Evolutionary conservation across 2,329 filamentous ascomycete genomes (phyloP).

Genomic region (Calonectria honghensis): DNA sequence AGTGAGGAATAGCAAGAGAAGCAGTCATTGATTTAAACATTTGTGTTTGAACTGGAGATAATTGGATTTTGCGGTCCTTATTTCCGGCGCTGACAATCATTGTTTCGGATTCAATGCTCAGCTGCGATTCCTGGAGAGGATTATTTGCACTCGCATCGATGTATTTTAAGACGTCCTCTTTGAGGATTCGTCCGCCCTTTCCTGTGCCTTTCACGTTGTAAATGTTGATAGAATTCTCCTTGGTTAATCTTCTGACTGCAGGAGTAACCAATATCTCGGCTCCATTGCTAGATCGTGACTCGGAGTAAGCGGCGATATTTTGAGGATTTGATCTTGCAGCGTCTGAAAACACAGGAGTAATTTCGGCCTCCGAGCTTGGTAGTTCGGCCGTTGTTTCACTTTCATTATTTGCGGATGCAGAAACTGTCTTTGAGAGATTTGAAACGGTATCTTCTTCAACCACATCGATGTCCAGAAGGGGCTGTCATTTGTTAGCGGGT

Average conservation of each 20-base stretch:
- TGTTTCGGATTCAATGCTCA: not conserved
- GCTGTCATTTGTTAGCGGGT: not conserved
- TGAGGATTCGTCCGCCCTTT: conserved; percentile 32
- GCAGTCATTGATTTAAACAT: conserved; percentile 43
- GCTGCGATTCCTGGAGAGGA: not conserved
- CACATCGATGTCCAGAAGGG: conserved; percentile 2
- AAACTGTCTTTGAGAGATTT: not conserved
- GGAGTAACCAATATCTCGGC: conserved; percentile 14
- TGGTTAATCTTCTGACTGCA: conserved; percentile 31
- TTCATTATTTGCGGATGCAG: not conserved
- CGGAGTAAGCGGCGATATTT: not conserved
- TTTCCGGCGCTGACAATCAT: not conserved
- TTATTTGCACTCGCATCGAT: not conserved
- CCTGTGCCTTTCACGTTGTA: conserved; percentile 19
- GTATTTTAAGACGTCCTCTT: conserved; percentile 36
- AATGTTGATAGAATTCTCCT: conserved; percentile 25
- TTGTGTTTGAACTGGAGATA: conserved; percentile 28
- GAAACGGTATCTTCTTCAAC: not conserved
- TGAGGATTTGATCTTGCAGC: not conserved
- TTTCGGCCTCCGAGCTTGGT: not conserved
- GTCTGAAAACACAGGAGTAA: not conserved
- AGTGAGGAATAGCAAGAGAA: conserved; percentile 37
- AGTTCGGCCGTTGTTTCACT: not conserved
- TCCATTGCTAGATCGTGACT: not conserved
- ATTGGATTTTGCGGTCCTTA: conserved; percentile 6